Percentiles rank a stretch among this genome's conserved stretches.
These are phyloP conservation scores for Termitomyces bulborhizus DNA, from an alignment of 768 basidiomycete species.

Conservation along the genomic window DNA sequence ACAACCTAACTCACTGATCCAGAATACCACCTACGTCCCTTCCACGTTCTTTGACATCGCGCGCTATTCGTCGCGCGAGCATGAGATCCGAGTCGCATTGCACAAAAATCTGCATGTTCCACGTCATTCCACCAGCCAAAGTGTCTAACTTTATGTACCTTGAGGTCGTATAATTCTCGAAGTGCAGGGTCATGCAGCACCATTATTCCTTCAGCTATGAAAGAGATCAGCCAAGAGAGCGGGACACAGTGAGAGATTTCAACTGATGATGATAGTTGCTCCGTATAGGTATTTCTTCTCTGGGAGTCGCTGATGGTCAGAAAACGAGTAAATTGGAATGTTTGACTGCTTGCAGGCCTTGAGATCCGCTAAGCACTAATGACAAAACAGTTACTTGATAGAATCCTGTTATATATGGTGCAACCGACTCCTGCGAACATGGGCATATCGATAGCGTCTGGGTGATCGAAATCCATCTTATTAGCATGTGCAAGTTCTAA, in stretches of 20 bases:
- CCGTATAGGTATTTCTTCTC: conserved; percentile 90
- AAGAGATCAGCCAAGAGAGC: background rate
- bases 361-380: conserved; percentile 77
- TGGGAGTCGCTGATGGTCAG: conserved; percentile 74
- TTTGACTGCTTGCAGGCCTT: conserved; percentile 80
- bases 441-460: conserved; percentile 87
- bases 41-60: conserved; percentile 87
- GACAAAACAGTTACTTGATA: background rate
- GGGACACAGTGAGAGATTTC: conserved; percentile 6
- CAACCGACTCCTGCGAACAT: conserved; percentile 68
- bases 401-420: background rate
- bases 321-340: conserved; percentile 94
- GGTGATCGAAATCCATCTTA: conserved; percentile 84
- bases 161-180: conserved; percentile 84
- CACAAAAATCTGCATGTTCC: conserved; percentile 60
- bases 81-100: conserved; percentile 96
- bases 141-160: conserved; percentile 40
- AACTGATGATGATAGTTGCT: conserved; percentile 85
- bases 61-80: conserved; percentile 86
- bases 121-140: background rate
- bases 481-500: conserved; percentile 78
- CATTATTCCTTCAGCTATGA: conserved; percentile 85
- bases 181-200: conserved; percentile 75
- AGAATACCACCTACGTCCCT: conserved; percentile 82
- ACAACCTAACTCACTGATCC: conserved; percentile 57